Evolutionary conservation across 441 rosid species (phyloP).

Genomic region (Populus hybrid): DNA sequence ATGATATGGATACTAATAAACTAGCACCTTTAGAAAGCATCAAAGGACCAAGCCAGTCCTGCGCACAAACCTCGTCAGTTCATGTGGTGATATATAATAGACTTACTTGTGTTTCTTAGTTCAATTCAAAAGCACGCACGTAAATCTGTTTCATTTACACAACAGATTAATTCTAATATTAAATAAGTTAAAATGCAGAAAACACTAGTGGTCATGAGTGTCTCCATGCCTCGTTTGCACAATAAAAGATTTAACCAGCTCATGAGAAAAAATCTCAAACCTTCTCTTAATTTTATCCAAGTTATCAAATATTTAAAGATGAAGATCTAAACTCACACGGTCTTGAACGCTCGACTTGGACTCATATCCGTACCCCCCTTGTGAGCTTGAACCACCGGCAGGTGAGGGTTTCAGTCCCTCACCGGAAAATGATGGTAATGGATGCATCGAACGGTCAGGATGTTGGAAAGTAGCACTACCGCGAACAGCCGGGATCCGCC

Average conservation of each 20-base stretch:
- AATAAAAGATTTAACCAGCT: background rate
- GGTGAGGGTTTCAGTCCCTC: conserved; percentile 37
- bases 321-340: conserved; percentile 86
- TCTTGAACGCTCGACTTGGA: conserved; percentile 48
- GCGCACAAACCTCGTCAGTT: background rate
- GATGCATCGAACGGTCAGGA: conserved; percentile 41
- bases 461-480: conserved; percentile 20
- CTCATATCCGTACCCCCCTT: conserved; percentile 42
- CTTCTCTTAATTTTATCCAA: background rate
- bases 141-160: background rate
- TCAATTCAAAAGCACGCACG: background rate
- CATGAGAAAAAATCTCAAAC: background rate
- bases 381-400: conserved; percentile 32
- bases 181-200: background rate
- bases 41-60: background rate
- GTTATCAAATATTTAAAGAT: conserved; percentile 44
- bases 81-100: background rate
- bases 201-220: background rate
- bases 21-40: background rate
- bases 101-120: background rate
- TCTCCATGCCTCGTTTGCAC: background rate
- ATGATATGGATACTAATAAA: background rate
- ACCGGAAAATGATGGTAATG: conserved; percentile 48
- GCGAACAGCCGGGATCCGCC: conserved; percentile 50
- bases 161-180: background rate